Evolutionary conservation across 2,329 filamentous ascomycete genomes (phyloP), one percentile per base, ranked within the genome.

Genomic region (Fusarium pseudonygamai): DNA sequence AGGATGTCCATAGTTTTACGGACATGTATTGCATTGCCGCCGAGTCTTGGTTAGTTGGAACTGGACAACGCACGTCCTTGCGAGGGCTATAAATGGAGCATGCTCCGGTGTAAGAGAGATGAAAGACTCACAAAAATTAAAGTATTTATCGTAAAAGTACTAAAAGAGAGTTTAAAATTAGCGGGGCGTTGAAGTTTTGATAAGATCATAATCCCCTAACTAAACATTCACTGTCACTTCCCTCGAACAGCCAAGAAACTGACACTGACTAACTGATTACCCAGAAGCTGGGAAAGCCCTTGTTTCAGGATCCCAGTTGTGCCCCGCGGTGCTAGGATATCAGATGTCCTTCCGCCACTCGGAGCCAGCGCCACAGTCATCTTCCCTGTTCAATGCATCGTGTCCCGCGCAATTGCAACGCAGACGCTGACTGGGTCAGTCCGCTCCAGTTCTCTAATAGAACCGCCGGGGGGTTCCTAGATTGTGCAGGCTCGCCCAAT

Each of bases 271-370:
- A n/a, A n/a, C n/a, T 55, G 65, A 52, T 64, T 30, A 61, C 67
- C 46, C 55, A 71, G 43, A 50, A 61, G 32, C 46, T 45, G 67
- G 71, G 60, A 65, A 69, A 43, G 64, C 52, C 71, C 63, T 65
- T 53, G 71, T 74, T 74, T 74, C 71, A 74, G 49, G 36, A 69
- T 53, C 68, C 56, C 58, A 63, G 53, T 63, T 49, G 47, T 40
- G 70, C 70, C 70, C 67, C 62, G 62, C 50, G 47, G 32, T 43
- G 26, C 58, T 40, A 63, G 46, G 69, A 57, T 68, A n/a, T 47
- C 37, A 55, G 39, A 72, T 39, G 39, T 68, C 71, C 39, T 61
- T 74, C 71, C 71, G 71, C 71, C 71, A 73, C 71, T 73, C 62
- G 59, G 71, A 72, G 67, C 50, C 63, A 60, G 53, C 67, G 59